phyloP scores from a whole-genome alignment of 345 rosid genomes.

The Cochlearia excelsa region DNA sequence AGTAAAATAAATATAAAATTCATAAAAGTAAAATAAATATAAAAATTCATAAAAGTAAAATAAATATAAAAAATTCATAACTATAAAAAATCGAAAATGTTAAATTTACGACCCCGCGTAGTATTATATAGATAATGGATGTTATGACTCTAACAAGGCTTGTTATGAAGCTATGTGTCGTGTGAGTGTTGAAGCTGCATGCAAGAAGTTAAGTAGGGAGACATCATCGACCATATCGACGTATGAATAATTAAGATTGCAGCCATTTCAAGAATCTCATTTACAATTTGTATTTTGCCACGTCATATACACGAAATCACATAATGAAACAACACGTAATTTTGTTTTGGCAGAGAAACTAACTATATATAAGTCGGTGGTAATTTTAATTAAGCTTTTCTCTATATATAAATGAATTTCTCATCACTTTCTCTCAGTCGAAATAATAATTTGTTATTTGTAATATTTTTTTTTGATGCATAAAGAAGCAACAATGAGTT shows the following conservation, averaged over 20 bases:
- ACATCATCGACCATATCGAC: slow-evolving; percentile 29
- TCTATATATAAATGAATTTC: slow-evolving; percentile 15
- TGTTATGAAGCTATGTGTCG: slow-evolving; percentile 25
- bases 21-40: too few species aligned
- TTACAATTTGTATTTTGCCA: slow-evolving; percentile 14
- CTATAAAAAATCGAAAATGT: too few species aligned
- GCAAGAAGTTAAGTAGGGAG: slow-evolving; percentile 3
- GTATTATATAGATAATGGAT: not conserved
- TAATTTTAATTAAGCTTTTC: not conserved
- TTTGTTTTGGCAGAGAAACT: slow-evolving; percentile 8
- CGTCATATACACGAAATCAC: not conserved
- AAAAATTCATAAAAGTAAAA: too few species aligned
- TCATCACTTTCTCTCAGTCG: not conserved
- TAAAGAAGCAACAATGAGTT: slow-evolving; percentile 1
- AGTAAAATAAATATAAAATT: too few species aligned
- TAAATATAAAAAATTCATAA: too few species aligned
- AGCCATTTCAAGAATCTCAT: slow-evolving; percentile 30
- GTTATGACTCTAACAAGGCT: slow-evolving; percentile 9
- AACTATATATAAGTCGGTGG: not conserved
- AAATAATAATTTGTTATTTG: not conserved
- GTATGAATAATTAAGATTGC: slow-evolving; percentile 21
- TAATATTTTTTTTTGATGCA: not conserved
- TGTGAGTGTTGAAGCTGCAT: slow-evolving; percentile 7
- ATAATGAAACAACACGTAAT: not conserved
- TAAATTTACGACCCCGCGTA: too few species aligned